These are phyloP conservation scores for Carex cristatella DNA, from an alignment of 176 grass and related monocot species.

Conservation along the genomic window DNA sequence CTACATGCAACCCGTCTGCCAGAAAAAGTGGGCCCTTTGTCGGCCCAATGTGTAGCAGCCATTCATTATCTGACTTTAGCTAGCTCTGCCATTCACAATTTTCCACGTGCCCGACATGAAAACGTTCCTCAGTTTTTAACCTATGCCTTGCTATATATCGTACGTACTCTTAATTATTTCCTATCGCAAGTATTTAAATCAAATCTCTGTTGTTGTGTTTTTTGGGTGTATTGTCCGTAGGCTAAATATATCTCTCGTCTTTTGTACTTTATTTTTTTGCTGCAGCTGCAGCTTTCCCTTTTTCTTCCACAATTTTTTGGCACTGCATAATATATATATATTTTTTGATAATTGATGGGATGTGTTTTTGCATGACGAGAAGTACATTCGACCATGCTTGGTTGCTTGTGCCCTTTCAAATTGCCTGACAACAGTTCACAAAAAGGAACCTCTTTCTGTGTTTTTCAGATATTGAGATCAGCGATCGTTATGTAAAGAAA, in stretches of 20 bases:
- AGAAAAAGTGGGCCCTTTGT: slow-evolving; percentile 9
- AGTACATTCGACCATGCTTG: background rate
- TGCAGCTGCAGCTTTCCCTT: too few species aligned
- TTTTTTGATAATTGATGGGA: too few species aligned
- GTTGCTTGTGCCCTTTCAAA: background rate
- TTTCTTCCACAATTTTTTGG: too few species aligned
- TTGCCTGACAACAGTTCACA: background rate
- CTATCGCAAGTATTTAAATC: too few species aligned
- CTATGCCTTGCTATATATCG: background rate
- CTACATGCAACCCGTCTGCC: slow-evolving; percentile 10
- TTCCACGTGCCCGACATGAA: slow-evolving; percentile 4
- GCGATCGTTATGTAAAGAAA: too few species aligned
- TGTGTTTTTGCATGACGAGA: background rate
- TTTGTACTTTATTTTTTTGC: too few species aligned
- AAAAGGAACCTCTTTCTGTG: too few species aligned
- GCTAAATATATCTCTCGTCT: too few species aligned
- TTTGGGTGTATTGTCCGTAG: too few species aligned
- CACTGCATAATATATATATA: too few species aligned
- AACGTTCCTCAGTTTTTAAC: background rate
- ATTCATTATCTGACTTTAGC: slow-evolving; percentile 19
- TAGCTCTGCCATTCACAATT: slow-evolving; percentile 6
- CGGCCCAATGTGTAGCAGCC: slow-evolving; percentile 7
- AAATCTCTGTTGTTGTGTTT: too few species aligned
- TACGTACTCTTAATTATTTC: background rate
- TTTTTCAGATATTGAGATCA: too few species aligned